Percentiles rank a stretch among this genome's conserved stretches.
These are phyloP conservation scores for Termitomyces sp. DNA, from an alignment of 768 basidiomycete genomes.

Conservation along the genomic window DNA sequence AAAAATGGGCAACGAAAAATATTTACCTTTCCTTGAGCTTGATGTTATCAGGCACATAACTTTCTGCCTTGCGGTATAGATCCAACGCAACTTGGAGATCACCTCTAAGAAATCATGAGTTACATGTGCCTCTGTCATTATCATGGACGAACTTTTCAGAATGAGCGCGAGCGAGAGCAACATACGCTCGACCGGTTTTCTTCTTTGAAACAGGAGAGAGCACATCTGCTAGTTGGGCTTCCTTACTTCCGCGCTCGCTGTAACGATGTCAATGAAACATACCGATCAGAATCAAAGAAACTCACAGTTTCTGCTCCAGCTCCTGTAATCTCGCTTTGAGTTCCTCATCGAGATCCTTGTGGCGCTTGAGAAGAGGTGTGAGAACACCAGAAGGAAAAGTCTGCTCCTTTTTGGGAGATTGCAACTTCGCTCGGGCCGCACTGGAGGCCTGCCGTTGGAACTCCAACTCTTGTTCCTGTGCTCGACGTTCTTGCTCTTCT, in stretches of 20 bases:
- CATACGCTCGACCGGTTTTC: slow-evolving; percentile 79
- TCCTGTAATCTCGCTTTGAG: slow-evolving; percentile 60
- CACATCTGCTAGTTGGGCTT: slow-evolving; percentile 53
- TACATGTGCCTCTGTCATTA: background rate
- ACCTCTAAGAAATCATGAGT: slow-evolving; percentile 41
- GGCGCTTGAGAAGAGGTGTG: slow-evolving; percentile 57
- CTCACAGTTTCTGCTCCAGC: slow-evolving; percentile 70
- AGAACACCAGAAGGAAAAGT: slow-evolving; percentile 46
- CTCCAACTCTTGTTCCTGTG: slow-evolving; percentile 26
- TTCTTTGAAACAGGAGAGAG: slow-evolving; percentile 73
- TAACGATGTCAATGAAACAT: background rate
- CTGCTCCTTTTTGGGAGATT: slow-evolving; percentile 32
- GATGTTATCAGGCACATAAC: slow-evolving; percentile 81
- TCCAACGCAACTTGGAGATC: slow-evolving; percentile 76
- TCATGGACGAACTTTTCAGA: slow-evolving; percentile 62
- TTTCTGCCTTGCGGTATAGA: slow-evolving; percentile 76
- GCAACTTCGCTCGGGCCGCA: slow-evolving; percentile 23
- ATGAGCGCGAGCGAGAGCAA: slow-evolving; percentile 76
- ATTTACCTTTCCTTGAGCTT: slow-evolving; percentile 87
- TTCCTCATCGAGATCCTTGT: slow-evolving; percentile 66
- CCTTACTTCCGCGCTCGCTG: slow-evolving; percentile 61
- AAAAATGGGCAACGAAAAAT: slow-evolving; percentile 64
- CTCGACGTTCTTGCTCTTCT: slow-evolving; percentile 31
- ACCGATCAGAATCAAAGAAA: slow-evolving; percentile 19
- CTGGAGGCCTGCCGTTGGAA: slow-evolving; percentile 14